Percentiles rank a stretch among this genome's conserved stretches.
These are phyloP conservation scores for Boletus tomentosulus DNA, from an alignment of 768 basidiomycete genomes.

Conservation along the genomic window DNA sequence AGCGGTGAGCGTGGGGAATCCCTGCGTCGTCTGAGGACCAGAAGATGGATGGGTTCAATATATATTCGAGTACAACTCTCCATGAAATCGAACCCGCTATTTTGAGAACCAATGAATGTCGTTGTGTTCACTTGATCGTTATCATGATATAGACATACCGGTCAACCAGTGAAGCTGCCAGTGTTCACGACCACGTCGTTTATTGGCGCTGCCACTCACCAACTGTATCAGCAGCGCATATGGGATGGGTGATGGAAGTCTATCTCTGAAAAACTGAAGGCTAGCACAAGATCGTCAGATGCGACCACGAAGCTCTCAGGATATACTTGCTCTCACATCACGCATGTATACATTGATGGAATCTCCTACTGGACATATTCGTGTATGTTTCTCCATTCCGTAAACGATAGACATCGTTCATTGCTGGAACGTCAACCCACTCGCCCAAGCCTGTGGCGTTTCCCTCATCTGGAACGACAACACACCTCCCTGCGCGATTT, in stretches of 20 bases:
- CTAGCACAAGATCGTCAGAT: no score
- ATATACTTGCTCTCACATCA: no score
- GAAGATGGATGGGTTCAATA: not conserved
- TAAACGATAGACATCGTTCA: not conserved
- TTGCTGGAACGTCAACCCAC: not conserved
- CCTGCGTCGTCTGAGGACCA: not conserved
- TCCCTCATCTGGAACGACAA: slow-evolving; percentile 66
- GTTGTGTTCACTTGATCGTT: no score
- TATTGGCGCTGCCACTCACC: no score
- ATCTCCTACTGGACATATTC: not conserved
- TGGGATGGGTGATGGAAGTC: no score
- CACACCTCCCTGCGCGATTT: slow-evolving; percentile 54
- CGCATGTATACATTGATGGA: not conserved
- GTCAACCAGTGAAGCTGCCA: no score
- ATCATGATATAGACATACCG: no score
- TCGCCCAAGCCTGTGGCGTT: slow-evolving; percentile 35
- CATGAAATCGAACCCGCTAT: not conserved
- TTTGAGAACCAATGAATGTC: not conserved
- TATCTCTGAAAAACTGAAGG: no score
- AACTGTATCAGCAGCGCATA: no score
- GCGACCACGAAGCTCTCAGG: no score
- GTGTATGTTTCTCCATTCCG: not conserved
- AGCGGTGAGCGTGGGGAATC: not conserved
- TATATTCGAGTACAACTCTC: not conserved
- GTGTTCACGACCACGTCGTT: no score